phyloP scores from a whole-genome alignment of 2,329 filamentous ascomycete species.

The Clathrospora elynae region DNA sequence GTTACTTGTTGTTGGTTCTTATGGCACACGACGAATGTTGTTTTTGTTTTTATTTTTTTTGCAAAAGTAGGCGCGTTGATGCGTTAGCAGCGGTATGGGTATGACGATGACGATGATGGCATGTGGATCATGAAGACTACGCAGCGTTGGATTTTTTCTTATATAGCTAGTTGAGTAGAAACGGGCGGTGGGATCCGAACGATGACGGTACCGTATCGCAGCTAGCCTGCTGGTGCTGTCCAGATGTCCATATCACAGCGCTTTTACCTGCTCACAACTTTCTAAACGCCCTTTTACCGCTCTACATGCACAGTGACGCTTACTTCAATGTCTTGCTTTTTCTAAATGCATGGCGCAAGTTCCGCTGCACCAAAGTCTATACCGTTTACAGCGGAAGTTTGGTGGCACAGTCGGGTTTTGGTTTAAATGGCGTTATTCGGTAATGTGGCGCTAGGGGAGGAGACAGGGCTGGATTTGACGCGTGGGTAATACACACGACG shows the following conservation, averaged over 20 bases:
- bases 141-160: constrained; percentile 18
- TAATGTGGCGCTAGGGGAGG: too few species aligned
- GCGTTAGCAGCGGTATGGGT: constrained; percentile 20
- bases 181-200: not conserved
- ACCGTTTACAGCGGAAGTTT: too few species aligned
- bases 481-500: too few species aligned
- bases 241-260: not conserved
- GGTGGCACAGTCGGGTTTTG: too few species aligned
- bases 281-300: too few species aligned
- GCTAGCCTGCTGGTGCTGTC: not conserved
- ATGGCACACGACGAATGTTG: constrained; percentile 11
- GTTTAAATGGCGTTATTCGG: too few species aligned
- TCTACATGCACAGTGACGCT: not conserved
- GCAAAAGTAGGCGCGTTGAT: constrained; percentile 17
- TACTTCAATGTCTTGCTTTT: too few species aligned
- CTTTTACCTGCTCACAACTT: too few species aligned
- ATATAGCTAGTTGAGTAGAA: constrained; percentile 1
- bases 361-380: too few species aligned
- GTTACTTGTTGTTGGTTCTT: constrained; percentile 16
- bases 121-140: constrained; percentile 16
- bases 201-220: not conserved
- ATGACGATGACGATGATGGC: constrained; percentile 18
- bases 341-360: too few species aligned
- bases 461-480: too few species aligned
- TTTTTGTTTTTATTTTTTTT: constrained; percentile 13